Percentiles rank a stretch among this genome's conserved stretches.
These are phyloP conservation scores for Microbotryum silenes-acaulis DNA, from an alignment of 1,284 basidiomycete genomes.

Conservation along the genomic window DNA sequence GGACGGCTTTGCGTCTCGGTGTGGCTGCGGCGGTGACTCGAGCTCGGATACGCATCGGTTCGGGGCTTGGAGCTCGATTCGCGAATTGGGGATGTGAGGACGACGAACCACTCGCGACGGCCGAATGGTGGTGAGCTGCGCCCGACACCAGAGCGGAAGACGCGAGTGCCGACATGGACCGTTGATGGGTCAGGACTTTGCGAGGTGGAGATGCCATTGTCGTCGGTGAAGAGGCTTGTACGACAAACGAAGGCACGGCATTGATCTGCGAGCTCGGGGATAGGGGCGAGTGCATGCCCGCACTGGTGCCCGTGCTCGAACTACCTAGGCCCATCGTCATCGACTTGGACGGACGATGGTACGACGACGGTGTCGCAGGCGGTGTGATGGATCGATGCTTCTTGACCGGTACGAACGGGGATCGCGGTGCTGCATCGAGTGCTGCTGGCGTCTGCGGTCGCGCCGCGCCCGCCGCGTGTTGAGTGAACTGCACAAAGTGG, in stretches of 20 bases:
- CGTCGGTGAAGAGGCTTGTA: background rate
- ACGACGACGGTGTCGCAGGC: background rate
- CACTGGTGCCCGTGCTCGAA: background rate
- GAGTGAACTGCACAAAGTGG: too few species aligned
- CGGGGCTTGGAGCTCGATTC: background rate
- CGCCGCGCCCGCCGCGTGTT: too few species aligned
- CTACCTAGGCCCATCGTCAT: background rate
- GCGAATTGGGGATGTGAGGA: background rate
- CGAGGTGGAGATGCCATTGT: background rate
- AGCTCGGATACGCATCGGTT: slow-evolving; percentile 21
- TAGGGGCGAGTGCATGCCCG: background rate
- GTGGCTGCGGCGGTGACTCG: slow-evolving; percentile 31
- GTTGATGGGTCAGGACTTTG: background rate
- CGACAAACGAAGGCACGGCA: background rate
- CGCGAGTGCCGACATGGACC: background rate
- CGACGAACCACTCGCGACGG: background rate
- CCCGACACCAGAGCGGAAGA: background rate
- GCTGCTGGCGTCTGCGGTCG: too few species aligned
- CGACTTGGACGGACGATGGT: background rate
- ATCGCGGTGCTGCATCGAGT: background rate
- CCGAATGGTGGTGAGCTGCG: background rate
- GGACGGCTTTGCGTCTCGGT: slow-evolving; percentile 22
- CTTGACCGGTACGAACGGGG: slow-evolving; percentile 17
- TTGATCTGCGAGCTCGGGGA: slow-evolving; percentile 10
- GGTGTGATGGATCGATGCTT: slow-evolving; percentile 9